Percentiles rank a stretch among this genome's conserved stretches.
These are phyloP conservation scores for Lizonia empirigonia DNA, from an alignment of 2,329 filamentous ascomycete genomes.

Conservation along the genomic window DNA sequence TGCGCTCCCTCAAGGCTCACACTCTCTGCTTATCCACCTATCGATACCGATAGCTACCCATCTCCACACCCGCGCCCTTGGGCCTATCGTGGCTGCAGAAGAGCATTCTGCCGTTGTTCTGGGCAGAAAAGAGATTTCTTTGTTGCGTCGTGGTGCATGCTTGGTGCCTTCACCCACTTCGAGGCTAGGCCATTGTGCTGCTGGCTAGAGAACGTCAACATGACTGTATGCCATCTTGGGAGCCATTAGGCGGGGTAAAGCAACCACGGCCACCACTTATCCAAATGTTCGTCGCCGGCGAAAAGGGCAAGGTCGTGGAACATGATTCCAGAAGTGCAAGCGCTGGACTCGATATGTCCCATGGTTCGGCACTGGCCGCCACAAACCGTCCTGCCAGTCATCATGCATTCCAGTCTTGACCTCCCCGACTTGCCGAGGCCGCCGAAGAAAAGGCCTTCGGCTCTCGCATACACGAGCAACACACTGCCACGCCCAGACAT, in stretches of 20 bases:
- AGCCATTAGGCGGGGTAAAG: conserved; percentile 17
- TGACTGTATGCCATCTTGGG: conserved; percentile 5
- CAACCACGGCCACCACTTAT: conserved; percentile 4
- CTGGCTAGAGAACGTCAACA: conserved; percentile 13
- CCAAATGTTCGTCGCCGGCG: conserved; percentile 5
- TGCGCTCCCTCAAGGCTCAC: too few relatives aligned
- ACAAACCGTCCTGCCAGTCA: conserved; percentile 14
- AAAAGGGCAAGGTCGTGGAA: conserved; percentile 18
- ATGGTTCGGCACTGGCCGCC: conserved; percentile 15
- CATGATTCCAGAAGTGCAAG: conserved; percentile 8
- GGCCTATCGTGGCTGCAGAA: conserved; percentile 23
- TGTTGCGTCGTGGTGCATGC: conserved; percentile 18
- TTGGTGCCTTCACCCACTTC: conserved; percentile 14
- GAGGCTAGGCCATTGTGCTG: conserved; percentile 9
- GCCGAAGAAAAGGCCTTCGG: conserved; percentile 1
- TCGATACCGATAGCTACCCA: conserved; percentile 44
- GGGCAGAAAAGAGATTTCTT: conserved; percentile 30
- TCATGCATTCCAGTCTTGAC: conserved; percentile 7
- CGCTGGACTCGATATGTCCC: conserved; percentile 13
- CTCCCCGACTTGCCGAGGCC: conserved; percentile 7
- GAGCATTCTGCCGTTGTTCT: conserved; percentile 9
- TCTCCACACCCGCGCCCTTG: conserved; percentile 28
- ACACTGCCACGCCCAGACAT: conserved; percentile 1
- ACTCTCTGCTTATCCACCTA: conserved; percentile 43
- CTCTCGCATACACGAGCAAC: conserved; percentile 10